A percentile compares a stretch with the other conserved stretches of the same genome.
Evolutionary conservation across 2,329 filamentous ascomycete genomes (phyloP).

Genomic region (Colletotrichum melonis): DNA sequence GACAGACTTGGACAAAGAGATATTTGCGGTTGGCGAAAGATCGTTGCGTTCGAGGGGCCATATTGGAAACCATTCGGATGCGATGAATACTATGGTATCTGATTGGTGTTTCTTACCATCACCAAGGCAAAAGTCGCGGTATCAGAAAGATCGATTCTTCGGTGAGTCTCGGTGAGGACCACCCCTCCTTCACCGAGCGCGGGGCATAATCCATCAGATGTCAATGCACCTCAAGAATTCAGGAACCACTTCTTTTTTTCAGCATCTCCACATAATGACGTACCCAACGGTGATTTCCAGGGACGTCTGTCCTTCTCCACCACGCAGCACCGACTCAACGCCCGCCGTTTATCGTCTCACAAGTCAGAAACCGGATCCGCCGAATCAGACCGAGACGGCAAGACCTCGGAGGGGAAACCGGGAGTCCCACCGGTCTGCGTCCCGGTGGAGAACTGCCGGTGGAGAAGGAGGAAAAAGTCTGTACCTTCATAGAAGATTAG

Average conservation of each 20-base stretch:
- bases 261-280: slow-evolving; percentile 24
- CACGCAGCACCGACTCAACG: slow-evolving; percentile 2
- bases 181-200: slow-evolving; percentile 15
- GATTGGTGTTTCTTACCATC: too few species aligned
- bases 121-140: too few species aligned
- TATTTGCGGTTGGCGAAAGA: not conserved
- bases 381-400: slow-evolving; percentile 19
- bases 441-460: slow-evolving; percentile 12
- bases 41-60: too few species aligned
- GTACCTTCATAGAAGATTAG: not conserved
- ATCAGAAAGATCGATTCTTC: too few species aligned
- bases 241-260: slow-evolving; percentile 23
- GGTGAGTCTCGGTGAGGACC: not conserved
- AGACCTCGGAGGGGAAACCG: not conserved
- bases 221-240: not conserved
- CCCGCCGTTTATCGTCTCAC: slow-evolving; percentile 1
- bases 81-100: too few species aligned
- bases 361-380: slow-evolving; percentile 16
- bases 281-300: slow-evolving; percentile 7
- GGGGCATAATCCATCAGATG: not conserved
- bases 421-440: not conserved
- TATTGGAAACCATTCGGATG: too few species aligned
- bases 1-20: not conserved
- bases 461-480: slow-evolving; percentile 15
- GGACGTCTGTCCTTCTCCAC: not conserved